Evolutionary conservation across 179 eudicot genomes (phyloP).

Genomic region (Beta lomatogona): DNA sequence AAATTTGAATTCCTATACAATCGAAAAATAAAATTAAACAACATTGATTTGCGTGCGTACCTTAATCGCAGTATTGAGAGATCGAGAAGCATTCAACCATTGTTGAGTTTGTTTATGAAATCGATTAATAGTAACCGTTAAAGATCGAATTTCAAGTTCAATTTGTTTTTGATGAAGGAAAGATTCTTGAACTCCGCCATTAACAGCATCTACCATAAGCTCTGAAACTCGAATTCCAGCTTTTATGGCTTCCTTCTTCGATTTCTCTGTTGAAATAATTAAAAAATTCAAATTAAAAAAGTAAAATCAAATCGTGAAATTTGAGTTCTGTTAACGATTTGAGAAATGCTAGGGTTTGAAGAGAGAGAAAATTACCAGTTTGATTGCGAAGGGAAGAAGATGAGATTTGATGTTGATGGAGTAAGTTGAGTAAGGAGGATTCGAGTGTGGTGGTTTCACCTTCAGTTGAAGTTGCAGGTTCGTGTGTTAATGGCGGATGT

Average conservation of each 20-base stretch:
- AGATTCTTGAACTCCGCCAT: constrained; percentile 76
- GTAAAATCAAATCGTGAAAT: not conserved
- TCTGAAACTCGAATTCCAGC: constrained; percentile 66
- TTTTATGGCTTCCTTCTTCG: constrained; percentile 67
- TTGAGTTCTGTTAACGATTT: not conserved
- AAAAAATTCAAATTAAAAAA: no score
- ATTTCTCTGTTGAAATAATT: constrained; percentile 45
- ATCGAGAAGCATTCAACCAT: constrained; percentile 75
- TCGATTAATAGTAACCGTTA: constrained; percentile 51
- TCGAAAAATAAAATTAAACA: no score
- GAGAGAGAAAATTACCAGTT: constrained; percentile 37
- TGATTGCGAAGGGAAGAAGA: constrained; percentile 45
- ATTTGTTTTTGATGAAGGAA: constrained; percentile 82
- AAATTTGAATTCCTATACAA: not conserved
- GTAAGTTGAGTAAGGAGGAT: constrained; percentile 52
- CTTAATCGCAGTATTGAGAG: constrained; percentile 76
- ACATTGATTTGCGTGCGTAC: constrained; percentile 25
- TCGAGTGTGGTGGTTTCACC: constrained; percentile 31
- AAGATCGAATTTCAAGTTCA: constrained; percentile 66
- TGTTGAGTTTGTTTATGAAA: constrained; percentile 77
- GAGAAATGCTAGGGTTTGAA: not conserved
- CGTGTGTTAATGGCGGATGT: not conserved
- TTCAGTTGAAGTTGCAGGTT: not conserved
- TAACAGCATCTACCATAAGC: constrained; percentile 66
- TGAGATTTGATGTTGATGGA: constrained; percentile 47